A percentile compares a stretch with the other conserved stretches of the same genome.
Conservation (phyloP, 73 alveolate genomes). For the Tetrahymena elliotti region DNA sequence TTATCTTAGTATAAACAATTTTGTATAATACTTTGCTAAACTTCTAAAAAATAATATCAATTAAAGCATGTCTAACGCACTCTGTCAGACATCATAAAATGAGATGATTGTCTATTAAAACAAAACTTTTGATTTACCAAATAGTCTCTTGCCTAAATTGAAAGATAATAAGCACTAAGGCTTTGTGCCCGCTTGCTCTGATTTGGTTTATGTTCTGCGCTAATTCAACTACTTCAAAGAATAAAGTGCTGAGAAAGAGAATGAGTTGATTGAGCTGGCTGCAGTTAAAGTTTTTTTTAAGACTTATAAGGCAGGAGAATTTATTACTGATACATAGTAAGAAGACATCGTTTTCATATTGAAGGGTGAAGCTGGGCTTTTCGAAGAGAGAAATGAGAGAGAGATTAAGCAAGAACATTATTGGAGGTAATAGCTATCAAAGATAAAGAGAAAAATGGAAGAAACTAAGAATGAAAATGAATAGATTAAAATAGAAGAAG, state of each 20-base stretch:
- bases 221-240: not conserved
- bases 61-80: not conserved
- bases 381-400: not conserved
- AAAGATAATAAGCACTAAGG: not conserved
- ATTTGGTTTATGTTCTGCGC: not conserved
- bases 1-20: not conserved
- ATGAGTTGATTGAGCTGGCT: not conserved
- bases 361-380: not conserved
- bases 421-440: not conserved
- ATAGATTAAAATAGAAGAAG: not conserved
- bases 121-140: not conserved
- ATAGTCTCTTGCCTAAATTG: not conserved
- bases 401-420: not conserved
- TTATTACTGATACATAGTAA: not conserved
- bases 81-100: not conserved
- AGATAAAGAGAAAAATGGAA: not conserved
- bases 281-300: not conserved
- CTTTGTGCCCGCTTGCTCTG: not conserved
- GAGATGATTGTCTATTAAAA: not conserved
- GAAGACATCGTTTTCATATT: not conserved
- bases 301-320: not conserved
- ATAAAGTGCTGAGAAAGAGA: not conserved
- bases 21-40: not conserved
- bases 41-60: not conserved
- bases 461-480: not conserved